Base-by-base conservation (phyloP, 805 yeast genomes). In the Starmera quercuum region DNA sequence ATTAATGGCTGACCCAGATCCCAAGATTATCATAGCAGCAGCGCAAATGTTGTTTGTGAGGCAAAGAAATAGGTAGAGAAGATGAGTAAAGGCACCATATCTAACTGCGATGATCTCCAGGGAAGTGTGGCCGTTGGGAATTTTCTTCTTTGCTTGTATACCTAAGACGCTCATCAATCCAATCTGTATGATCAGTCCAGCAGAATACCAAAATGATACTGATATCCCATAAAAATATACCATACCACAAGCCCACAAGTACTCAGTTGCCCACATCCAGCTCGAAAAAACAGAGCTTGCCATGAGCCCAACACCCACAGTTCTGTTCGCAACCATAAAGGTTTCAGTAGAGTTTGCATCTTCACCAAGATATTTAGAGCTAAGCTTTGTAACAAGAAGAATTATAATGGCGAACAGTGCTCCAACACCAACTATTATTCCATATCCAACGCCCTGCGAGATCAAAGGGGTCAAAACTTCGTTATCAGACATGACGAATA, bases 401-500 rank as follows among this genome's bases (percentile, higher is more conserved):
- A 68, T 68, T 22, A 66, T 36, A 7, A 61, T 40, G 5, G 73
- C 71, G 43, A 68, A 68, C 29, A 63, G 63, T 12, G 62, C 58
- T 21, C 71, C 92, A 6, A 83, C 64, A 13, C 90, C 92, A n/a
- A 82, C 78, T 20, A 83, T 80, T 26, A 82, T 74, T 18, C 80
- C 90, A 45, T 82, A 82, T n/a, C 92, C 90, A 3, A 77, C 83
- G 26, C 81, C 78, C 55, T 80, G 78, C 5, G 79, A 70, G 28
- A 75, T 21, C 23, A 21, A 21, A 9, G 23, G 23, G 11, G 23
- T 8, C 8, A 21, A 11, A 21, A 21, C 23, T 11, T 21, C 23
- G 8, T 8, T 21, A 21, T 8, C 23, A 21, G n/a, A n/a, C n/a
- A n/a, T n/a, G n/a, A n/a, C n/a, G n/a, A n/a, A n/a, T n/a, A n/a